phyloP scores from a whole-genome alignment of 1,284 basidiomycete genomes.

The Papiliotrema laurentii region DNA sequence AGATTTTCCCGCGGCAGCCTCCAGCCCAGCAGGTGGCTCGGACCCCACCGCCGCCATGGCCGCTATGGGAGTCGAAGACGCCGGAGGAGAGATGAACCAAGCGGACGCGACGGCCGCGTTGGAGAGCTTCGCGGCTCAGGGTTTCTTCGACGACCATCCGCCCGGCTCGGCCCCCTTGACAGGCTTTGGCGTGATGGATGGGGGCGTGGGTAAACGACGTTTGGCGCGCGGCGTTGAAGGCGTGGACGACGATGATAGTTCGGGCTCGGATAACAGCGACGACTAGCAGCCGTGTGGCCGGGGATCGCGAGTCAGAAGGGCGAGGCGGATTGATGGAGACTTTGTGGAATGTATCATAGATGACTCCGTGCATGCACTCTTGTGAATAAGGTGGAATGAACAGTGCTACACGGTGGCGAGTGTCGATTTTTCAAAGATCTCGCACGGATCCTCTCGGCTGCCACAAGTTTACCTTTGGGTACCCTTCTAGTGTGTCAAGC shows the following conservation, averaged over 20 bases:
- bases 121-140: constrained; percentile 1
- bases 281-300: background rate
- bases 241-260: constrained; percentile 1
- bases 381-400: no score
- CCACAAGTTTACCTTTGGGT: no score
- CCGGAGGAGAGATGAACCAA: background rate
- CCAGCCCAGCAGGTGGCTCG: background rate
- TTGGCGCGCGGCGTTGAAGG: constrained; percentile 1
- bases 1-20: background rate
- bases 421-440: no score
- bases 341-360: constrained; percentile 3
- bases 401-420: no score
- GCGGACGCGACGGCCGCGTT: constrained; percentile 4
- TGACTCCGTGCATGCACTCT: no score
- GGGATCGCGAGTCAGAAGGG: no score
- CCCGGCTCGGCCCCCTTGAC: background rate
- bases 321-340: no score
- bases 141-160: background rate
- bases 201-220: constrained; percentile 5
- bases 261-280: constrained; percentile 1
- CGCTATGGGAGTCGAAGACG: background rate
- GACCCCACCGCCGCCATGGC: background rate
- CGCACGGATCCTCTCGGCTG: no score
- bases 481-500: no score
- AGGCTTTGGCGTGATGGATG: background rate